Evolutionary conservation across 768 basidiomycete genomes (phyloP), one percentile per base, ranked within the genome.

Genomic region (Hygrocybe coccinea): DNA sequence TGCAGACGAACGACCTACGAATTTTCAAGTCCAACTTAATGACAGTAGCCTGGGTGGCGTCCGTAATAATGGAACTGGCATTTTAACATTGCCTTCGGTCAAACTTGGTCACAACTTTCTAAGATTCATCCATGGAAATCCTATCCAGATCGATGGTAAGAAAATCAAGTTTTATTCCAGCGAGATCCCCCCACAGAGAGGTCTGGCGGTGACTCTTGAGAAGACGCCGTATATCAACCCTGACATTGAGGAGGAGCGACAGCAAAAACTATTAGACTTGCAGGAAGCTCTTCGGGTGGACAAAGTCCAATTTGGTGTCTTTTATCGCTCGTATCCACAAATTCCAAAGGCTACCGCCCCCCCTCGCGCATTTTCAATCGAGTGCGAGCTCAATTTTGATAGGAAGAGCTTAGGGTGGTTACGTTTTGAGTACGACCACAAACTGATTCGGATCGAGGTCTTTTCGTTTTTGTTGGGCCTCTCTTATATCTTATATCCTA

Each of bases 391-490:
- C 38, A 71, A 80, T 39, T 83, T 80, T 56, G 65, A 69, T 38
- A 57, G 62, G 7, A 59, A 74, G 10, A 76, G 80, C 35, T 74
- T 76, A 33, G 86, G 78, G 0, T 77, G 79, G 65, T 65, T 90
- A 17, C 67, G 72, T 33, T 82, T 91, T 34, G 80, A 86, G 53
- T 89, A 88, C 60, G 83, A 83, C 25, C 79, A 87, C 61, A 88
- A 85, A 68, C 63, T 80, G 14, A 76, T 91, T 35, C 79, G 80
- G 12, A 75, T 89, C 14, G 75, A 74, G 68, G 88, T 86, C 56
- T 60, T 74, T 64, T 5, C 22, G 15, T 49, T 46, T 41, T 43
- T 46, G 21, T 12, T 46, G 15, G 15, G 45, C 25, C 5, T 25
- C 29, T 9, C 48, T 14, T 34, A 25, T n/a, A 7, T 17, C 43